Percentiles rank a stretch among this genome's conserved stretches.
Conservation (phyloP, 768 basidiomycete genomes). For the Boletus sensibilis region DNA sequence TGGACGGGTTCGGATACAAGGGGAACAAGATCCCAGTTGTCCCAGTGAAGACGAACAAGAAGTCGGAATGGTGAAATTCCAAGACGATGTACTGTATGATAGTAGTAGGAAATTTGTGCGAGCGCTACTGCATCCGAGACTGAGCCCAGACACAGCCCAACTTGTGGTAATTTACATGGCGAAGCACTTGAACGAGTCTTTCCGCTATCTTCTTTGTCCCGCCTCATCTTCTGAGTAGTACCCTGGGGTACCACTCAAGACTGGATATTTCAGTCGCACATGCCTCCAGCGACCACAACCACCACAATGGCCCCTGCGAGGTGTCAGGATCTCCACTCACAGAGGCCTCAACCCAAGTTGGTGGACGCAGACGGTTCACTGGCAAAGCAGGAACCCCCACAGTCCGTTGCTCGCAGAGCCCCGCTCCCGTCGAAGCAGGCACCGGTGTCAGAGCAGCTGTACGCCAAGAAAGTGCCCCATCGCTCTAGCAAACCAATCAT, state of each 20-base stretch:
- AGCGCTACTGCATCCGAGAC: slow-evolving; percentile 19
- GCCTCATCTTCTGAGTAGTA: neutral
- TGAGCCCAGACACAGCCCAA: slow-evolving; percentile 7
- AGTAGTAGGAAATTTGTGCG: neutral
- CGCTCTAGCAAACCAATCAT: slow-evolving; percentile 83
- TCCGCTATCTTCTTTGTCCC: neutral
- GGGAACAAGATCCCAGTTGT: slow-evolving; percentile 68
- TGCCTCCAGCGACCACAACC: slow-evolving; percentile 15
- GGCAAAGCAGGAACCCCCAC: slow-evolving; percentile 17
- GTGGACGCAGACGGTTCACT: slow-evolving; percentile 5
- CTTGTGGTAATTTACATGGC: slow-evolving; percentile 7
- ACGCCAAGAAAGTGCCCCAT: slow-evolving; percentile 60
- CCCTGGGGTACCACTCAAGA: neutral
- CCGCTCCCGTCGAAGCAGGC: slow-evolving; percentile 23
- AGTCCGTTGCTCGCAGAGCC: slow-evolving; percentile 17
- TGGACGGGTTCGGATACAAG: slow-evolving; percentile 92
- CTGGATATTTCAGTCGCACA: slow-evolving; percentile 7
- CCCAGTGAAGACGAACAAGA: slow-evolving; percentile 38
- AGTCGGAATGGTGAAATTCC: slow-evolving; percentile 69
- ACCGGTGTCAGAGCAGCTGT: slow-evolving; percentile 34
- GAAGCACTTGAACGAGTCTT: slow-evolving; percentile 2
- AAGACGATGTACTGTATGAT: neutral
- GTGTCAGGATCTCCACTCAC: slow-evolving; percentile 12
- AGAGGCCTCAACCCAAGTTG: slow-evolving; percentile 16
- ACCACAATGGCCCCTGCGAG: slow-evolving; percentile 12